Evolutionary conservation across 495 filamentous ascomycete species (phyloP).

Genomic region (Astrocystis sublimbata): DNA sequence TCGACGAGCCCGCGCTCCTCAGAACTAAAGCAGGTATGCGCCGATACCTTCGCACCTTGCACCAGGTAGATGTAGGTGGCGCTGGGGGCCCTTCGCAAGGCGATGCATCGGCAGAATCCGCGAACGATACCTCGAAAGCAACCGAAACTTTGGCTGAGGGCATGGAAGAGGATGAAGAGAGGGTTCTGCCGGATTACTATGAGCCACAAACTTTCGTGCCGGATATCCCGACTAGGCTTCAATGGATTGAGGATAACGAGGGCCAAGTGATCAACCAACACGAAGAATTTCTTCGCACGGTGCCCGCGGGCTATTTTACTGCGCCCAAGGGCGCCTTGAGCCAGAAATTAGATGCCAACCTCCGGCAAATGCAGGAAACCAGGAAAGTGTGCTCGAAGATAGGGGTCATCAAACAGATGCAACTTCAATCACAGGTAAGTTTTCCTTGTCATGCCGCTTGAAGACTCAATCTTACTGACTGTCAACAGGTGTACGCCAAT

Average conservation of each 20-base stretch:
- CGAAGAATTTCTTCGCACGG: conserved; percentile 75
- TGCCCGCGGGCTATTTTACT: conserved; percentile 72
- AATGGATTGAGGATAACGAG: conserved; percentile 85
- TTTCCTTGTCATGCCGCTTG: neutral
- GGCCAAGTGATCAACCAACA: conserved; percentile 82
- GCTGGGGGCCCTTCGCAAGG: conserved; percentile 36
- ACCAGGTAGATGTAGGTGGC: conserved; percentile 54
- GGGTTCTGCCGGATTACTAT: conserved; percentile 88
- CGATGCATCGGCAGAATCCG: conserved; percentile 45
- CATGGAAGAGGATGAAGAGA: conserved; percentile 82
- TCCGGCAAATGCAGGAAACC: conserved; percentile 95
- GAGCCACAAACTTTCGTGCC: conserved; percentile 83
- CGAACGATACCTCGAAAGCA: conserved; percentile 43
- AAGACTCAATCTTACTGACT: conserved; percentile 15
- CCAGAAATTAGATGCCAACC: conserved; percentile 83
- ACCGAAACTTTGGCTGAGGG: conserved; percentile 84
- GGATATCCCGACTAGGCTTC: conserved; percentile 70
- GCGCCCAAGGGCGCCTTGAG: conserved; percentile 75
- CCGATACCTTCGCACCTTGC: conserved; percentile 74
- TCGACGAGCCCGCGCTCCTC: conserved; percentile 83
- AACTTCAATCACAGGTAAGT: conserved; percentile 88
- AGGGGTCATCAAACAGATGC: conserved; percentile 98
- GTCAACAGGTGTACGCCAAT: conserved; percentile 85
- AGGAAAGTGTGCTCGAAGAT: conserved; percentile 95
- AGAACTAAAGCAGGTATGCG: conserved; percentile 67